phyloP scores from a whole-genome alignment of 225 moss, liverwort and hornwort species.

The Pleurozium schreberi region DNA sequence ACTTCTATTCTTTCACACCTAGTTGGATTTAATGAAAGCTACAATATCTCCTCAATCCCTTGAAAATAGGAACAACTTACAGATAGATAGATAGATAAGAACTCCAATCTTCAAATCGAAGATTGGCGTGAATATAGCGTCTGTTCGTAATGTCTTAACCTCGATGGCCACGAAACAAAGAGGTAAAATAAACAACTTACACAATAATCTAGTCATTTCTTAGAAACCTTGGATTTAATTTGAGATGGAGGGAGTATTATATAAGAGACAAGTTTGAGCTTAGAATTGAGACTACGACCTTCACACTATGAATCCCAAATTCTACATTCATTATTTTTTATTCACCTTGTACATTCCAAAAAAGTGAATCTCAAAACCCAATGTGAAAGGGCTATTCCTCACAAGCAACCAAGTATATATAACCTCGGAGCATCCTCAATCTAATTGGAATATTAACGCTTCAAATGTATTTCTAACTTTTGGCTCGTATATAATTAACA shows the following conservation, averaged over 20 bases:
- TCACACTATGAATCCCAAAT: background rate
- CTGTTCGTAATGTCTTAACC: too few relatives aligned
- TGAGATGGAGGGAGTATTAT: background rate
- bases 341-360: background rate
- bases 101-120: too few relatives aligned
- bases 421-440: background rate
- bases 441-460: rapidly evolving
- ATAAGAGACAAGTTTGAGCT: background rate
- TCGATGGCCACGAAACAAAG: too few relatives aligned
- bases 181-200: too few relatives aligned
- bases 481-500: background rate
- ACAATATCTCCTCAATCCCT: too few relatives aligned
- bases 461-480: background rate
- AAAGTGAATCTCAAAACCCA: rapidly evolving
- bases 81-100: too few relatives aligned
- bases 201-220: too few relatives aligned
- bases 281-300: background rate
- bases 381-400: background rate
- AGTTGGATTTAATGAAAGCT: too few relatives aligned
- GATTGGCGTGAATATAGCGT: too few relatives aligned
- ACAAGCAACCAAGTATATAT: background rate
- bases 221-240: background rate
- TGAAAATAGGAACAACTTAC: too few relatives aligned
- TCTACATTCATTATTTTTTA: background rate
- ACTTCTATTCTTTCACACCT: too few relatives aligned